Evolutionary conservation across 495 filamentous ascomycete species (phyloP), one percentile per base, ranked within the genome.

Genomic region (Xanthoparmelia taractica): DNA sequence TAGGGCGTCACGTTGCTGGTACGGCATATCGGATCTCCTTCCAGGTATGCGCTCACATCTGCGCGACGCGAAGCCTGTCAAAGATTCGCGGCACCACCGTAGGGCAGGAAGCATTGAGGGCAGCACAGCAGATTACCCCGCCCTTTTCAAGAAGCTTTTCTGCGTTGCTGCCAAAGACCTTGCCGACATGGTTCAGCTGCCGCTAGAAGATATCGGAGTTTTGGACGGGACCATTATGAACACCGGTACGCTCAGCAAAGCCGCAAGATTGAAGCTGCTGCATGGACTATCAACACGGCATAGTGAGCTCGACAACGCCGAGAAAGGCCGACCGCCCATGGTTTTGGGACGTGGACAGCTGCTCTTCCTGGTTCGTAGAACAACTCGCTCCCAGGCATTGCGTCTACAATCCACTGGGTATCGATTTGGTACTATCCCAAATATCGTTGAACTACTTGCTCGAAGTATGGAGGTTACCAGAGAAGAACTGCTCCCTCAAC

Each of bases 121-220:
- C 25, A 61, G 31, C 31, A 36, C 45, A 75, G 36, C 69, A 73
- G 80, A 89, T 63, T 92, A 94, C 66, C 84, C 88, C 34, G 77
- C 85, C 25, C 76, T 90, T 17, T 92, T 96, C 74, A 87, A 90
- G n/a, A 90, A 94, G 62, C 79, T 89, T 8, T 96, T 96, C 74
- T 96, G 91, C 66, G 77, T 90, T 23, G 85, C 91, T 17, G 91
- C 92, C 0, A 80, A 85, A 4, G 82, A 84, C 47, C 82, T 96
- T 17, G 88, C 92, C 13, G 76, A 80, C 3, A 78, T 82, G 47
- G 74, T 93, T 61, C 78, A 87, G 65, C 76, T 82, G 38, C 76
- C 82, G 4, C 71, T 95, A 3, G 78, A 80, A 8, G 74, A 86
- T 20, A 73, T 91, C 10, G 92, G 92, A 2, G 78, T 87, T 20